Conservation (phyloP, 805 yeast species). For the Metschnikowia lachancei region DNA sequence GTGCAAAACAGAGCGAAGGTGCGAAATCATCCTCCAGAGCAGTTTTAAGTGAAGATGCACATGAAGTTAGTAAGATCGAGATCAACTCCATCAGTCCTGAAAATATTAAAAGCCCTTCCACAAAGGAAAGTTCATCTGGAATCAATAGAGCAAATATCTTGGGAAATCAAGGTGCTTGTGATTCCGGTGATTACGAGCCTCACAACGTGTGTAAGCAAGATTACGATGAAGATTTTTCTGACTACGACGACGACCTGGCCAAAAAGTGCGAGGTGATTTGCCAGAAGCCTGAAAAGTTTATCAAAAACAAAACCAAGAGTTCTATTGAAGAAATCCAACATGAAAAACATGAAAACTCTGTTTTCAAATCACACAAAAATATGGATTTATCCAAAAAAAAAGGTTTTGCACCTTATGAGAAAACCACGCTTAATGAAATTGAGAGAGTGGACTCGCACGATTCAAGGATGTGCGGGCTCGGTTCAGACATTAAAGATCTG, state of each 20-base stretch:
- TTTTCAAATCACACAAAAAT: no score
- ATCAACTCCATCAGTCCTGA: neutral
- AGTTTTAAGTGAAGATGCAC: neutral
- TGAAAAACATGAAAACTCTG: no score
- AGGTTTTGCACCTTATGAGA: neutral
- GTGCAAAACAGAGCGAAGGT: constrained; percentile 1
- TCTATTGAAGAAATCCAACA: neutral
- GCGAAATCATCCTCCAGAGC: neutral
- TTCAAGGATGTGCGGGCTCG: no score
- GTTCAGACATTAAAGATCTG: neutral
- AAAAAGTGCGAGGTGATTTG: neutral
- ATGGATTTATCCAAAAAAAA: no score
- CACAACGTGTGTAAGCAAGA: constrained; percentile 6
- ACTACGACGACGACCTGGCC: neutral
- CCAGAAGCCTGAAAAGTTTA: neutral
- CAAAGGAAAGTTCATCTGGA: neutral
- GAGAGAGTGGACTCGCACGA: no score
- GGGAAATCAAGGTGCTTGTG: constrained; percentile 2
- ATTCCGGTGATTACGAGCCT: constrained; percentile 4
- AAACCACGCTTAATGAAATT: neutral
- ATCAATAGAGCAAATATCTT: neutral
- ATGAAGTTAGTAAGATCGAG: neutral
- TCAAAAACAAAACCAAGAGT: neutral
- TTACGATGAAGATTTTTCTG: constrained; percentile 1
- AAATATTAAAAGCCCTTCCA: neutral